Conservation (phyloP, 2,329 filamentous ascomycete species). For the Fonsecaea pedrosoi region DNA sequence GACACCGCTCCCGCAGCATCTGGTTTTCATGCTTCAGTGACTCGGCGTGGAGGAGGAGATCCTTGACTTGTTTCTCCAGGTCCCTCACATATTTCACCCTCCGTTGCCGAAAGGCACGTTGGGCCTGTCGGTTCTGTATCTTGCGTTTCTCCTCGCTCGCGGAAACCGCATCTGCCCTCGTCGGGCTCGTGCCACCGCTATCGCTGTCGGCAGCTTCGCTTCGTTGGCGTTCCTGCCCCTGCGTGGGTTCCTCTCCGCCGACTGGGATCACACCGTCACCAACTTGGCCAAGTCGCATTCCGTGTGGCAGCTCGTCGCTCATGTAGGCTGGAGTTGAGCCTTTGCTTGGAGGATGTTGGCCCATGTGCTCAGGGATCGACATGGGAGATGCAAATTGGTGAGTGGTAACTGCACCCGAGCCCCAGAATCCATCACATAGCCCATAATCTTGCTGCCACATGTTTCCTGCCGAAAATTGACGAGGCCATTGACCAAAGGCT, state of each 20-base stretch:
- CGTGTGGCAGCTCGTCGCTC: not conserved
- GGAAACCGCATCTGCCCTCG: not conserved
- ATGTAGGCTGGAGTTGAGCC: not conserved
- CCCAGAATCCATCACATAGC: not conserved
- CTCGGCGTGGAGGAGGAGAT: not conserved
- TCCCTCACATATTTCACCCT: not conserved
- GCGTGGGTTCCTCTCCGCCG: not conserved
- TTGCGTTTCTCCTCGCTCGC: not conserved
- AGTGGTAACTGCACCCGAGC: not conserved
- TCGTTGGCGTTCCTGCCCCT: not conserved
- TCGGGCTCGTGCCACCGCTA: not conserved
- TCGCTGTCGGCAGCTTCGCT: not conserved
- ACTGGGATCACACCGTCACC: not conserved
- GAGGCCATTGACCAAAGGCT: not conserved
- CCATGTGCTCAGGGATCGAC: not conserved
- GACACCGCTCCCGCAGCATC: not conserved
- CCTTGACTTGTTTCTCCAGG: conserved; percentile 1
- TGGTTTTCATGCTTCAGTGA: conserved; percentile 1
- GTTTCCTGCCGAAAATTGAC: not conserved
- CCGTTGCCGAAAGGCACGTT: not conserved
- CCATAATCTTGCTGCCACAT: not conserved
- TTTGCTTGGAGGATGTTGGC: not conserved
- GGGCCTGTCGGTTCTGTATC: not conserved
- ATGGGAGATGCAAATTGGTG: not conserved
- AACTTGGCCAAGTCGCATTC: not conserved